These are phyloP conservation scores for Flaveria robusta DNA, from an alignment of 129 eudicot genomes.

Conservation along the genomic window DNA sequence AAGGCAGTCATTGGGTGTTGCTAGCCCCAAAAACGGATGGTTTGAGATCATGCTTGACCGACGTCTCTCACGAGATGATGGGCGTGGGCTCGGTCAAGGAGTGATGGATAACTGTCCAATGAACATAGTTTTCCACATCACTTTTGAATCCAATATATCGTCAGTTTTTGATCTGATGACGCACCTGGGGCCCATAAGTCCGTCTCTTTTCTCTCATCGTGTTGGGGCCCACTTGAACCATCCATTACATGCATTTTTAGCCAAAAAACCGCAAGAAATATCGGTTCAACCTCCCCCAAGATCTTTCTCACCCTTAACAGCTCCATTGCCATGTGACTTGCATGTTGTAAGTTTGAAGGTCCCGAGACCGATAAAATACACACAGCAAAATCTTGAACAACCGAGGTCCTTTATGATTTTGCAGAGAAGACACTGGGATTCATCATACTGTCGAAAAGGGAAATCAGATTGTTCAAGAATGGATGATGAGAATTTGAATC, in stretches of 20 bases:
- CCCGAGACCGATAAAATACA: constrained; percentile 69
- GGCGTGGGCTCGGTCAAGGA: constrained; percentile 99
- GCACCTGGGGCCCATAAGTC: constrained; percentile 57
- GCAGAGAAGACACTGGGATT: constrained; percentile 80
- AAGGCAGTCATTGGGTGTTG: constrained; percentile 86
- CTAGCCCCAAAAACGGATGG: constrained; percentile 85
- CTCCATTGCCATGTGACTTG: constrained; percentile 87
- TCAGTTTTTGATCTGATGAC: constrained; percentile 39
- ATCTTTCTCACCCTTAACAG: constrained; percentile 78
- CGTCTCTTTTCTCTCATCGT: constrained; percentile 87
- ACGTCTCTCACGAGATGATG: constrained; percentile 80
- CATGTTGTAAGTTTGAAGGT: constrained; percentile 85
- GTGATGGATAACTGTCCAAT: constrained; percentile 85
- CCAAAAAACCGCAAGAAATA: constrained; percentile 69
- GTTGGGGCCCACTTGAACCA: constrained; percentile 88
- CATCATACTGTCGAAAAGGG: constrained; percentile 78
- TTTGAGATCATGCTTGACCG: constrained; percentile 96
- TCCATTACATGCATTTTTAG: constrained; percentile 71
- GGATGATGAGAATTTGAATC: constrained; percentile 64
- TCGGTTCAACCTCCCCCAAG: constrained; percentile 85
- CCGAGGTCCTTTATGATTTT: constrained; percentile 54
- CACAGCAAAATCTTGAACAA: constrained; percentile 62
- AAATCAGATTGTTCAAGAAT: constrained; percentile 69
- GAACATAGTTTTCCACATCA: constrained; percentile 79
- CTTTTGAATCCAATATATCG: constrained; percentile 71